Conservation (phyloP, 140 eudicot genomes). For the Oenanthe javanica region DNA sequence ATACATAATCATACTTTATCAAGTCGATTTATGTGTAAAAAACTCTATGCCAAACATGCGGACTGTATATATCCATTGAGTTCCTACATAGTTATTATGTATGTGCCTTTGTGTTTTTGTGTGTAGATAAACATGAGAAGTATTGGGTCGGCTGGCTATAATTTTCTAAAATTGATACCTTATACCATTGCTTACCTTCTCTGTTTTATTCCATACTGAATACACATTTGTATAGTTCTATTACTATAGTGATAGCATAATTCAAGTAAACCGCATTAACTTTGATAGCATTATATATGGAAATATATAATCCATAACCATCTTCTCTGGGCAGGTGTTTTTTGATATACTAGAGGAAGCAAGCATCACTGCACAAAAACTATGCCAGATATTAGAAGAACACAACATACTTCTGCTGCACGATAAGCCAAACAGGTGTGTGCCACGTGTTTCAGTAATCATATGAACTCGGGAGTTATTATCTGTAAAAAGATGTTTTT, state of each 20-base stretch:
- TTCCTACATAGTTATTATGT: neutral
- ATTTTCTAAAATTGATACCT: neutral
- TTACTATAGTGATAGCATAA: neutral
- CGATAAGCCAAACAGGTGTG: conserved; percentile 63
- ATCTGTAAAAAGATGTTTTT: neutral
- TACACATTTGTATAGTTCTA: neutral
- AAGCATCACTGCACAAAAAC: conserved; percentile 43
- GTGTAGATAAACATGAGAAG: too few relatives aligned
- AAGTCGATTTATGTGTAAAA: neutral
- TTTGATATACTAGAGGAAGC: conserved; percentile 54
- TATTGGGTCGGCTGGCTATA: too few relatives aligned
- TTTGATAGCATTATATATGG: neutral
- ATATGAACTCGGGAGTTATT: neutral
- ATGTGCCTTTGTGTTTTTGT: neutral
- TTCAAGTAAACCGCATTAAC: neutral
- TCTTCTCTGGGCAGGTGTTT: conserved; percentile 47
- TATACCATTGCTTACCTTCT: neutral
- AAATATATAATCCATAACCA: neutral
- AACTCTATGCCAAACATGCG: neutral
- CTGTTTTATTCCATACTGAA: neutral
- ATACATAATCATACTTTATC: neutral
- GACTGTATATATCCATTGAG: neutral
- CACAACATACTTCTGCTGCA: conserved; percentile 67
- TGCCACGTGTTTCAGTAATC: neutral
- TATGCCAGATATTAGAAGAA: conserved; percentile 53